phyloP scores from a whole-genome alignment of 129 eudicot species.

The Pseudognaphalium luteoalbum region DNA sequence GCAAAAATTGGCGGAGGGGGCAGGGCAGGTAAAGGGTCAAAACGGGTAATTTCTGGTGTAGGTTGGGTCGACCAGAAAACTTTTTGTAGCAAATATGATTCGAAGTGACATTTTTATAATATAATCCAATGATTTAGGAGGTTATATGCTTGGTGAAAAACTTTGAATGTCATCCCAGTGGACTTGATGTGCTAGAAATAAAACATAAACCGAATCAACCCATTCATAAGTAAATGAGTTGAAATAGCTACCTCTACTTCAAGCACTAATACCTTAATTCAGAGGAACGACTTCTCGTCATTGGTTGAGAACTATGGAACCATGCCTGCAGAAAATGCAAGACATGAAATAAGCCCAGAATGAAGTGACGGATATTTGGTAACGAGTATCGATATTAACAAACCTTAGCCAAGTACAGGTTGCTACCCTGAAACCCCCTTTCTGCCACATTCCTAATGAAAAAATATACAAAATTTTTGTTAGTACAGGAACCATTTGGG shows the following conservation, averaged over 20 bases:
- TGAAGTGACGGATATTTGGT: neutral
- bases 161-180: neutral
- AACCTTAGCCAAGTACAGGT: slow-evolving; percentile 82
- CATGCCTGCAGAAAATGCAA: slow-evolving; percentile 60
- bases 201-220: neutral
- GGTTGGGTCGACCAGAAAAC: neutral
- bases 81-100: neutral
- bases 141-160: neutral
- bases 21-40: neutral
- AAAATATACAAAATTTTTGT: slow-evolving; percentile 7
- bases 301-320: slow-evolving; percentile 92
- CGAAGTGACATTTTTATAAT: neutral
- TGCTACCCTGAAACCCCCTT: slow-evolving; percentile 65
- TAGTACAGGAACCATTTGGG: neutral
- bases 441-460: slow-evolving; percentile 50
- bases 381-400: slow-evolving; percentile 2
- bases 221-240: slow-evolving; percentile 9
- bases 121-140: neutral
- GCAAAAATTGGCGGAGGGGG: neutral
- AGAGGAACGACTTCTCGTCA: slow-evolving; percentile 93
- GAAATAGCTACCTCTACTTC: neutral
- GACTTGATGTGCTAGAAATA: slow-evolving; percentile 15
- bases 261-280: slow-evolving; percentile 62
- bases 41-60: neutral
- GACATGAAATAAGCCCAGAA: slow-evolving; percentile 22